phyloP scores from a whole-genome alignment of 306 rosid species.

The Geum urbanum region DNA sequence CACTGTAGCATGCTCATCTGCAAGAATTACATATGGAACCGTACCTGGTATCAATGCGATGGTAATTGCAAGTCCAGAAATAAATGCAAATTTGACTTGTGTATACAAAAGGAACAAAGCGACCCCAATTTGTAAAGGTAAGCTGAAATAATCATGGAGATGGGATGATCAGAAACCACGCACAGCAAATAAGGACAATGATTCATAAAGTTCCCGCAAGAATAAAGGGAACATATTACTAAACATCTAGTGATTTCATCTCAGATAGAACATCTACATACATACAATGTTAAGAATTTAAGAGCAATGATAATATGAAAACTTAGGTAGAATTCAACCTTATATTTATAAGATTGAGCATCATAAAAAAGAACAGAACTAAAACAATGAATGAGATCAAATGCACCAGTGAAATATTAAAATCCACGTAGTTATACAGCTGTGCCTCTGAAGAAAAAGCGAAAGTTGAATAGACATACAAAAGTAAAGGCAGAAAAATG shows the following conservation, averaged over 20 bases:
- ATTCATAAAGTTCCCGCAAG: background rate
- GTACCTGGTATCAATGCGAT: slow-evolving; percentile 87
- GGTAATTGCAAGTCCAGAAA: slow-evolving; percentile 85
- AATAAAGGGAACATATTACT: background rate
- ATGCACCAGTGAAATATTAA: background rate
- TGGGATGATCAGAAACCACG: slow-evolving; percentile 14
- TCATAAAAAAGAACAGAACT: background rate
- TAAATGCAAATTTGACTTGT: slow-evolving; percentile 92
- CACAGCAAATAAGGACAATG: slow-evolving; percentile 9
- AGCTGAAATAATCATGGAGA: slow-evolving; percentile 54
- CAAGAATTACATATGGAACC: background rate
- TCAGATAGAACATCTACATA: background rate
- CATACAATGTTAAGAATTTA: background rate
- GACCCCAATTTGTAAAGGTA: slow-evolving; percentile 93
- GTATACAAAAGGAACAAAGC: slow-evolving; percentile 82
- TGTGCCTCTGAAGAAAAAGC: background rate
- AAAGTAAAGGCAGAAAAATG: background rate
- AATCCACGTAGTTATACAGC: background rate
- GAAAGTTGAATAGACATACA: background rate
- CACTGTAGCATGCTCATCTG: background rate
- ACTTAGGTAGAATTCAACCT: background rate
- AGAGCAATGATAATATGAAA: background rate
- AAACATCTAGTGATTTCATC: background rate
- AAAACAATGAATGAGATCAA: too few relatives aligned
- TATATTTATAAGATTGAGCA: background rate